Base-by-base conservation (phyloP, 306 rosid genomes). In the Canavalia ensiformis region DNA sequence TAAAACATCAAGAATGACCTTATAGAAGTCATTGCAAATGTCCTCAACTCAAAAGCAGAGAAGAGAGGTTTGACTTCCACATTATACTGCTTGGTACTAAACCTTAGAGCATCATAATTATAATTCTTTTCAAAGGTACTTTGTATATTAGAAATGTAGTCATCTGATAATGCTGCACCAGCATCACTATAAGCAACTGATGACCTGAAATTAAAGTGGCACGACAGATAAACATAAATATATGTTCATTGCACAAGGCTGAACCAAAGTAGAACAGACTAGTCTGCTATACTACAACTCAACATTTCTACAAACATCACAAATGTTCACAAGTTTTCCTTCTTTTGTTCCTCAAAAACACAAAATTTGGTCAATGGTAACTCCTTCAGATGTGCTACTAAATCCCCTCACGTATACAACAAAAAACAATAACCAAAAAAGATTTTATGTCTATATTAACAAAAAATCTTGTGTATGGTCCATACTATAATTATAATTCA, bases 171-270 rank as follows among this genome's bases (percentile, higher is more conserved):
- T 25, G 87, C 85, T 13, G 97, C 75, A 5, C 94, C 97, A 55
- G 92, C 98, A 86, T 95, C 98, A 74, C 92, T 89, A 41, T 90
- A 81, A 57, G 92, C 97, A 78, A 95, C 85, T 2, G 88, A 80
- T 69, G 87, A 51, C 94, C 95, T 85, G 88, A 89, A 92, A 88
- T 77, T 80, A 72, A 88, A 86, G 90, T 79, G 51, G 84, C 74
- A 71, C 3, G 81, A 76, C 50, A 56, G 76, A 7, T 83, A 51
- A 51, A 56, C 29, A 67, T 82, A 72, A 90, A 76, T 78, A 59
- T 55, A 60, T 3, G 46, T 13, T 52, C 66, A 67, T 60, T 7
- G 35, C 18, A 54, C 63, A 67, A 37, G 67, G 75, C 6, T 79
- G 62, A 79, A 72, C 68, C 74, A 77, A 81, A 77, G 45, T 60